Evolutionary conservation across 805 yeast species (phyloP).

Genomic region (Saturnispora sanitii): DNA sequence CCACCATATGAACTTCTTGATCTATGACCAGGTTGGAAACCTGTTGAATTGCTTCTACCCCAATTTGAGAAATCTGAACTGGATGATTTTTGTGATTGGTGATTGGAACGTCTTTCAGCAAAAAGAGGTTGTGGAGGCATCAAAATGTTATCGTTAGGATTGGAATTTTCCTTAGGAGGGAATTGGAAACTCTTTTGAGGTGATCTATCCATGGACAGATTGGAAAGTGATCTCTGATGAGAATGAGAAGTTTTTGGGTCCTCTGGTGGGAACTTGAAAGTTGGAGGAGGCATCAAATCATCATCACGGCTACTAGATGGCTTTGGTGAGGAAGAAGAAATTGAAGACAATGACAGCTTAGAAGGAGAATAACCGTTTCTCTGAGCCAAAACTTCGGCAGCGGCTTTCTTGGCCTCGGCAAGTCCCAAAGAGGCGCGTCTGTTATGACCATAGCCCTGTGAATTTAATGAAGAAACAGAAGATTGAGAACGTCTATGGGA

Average conservation of each 20-base stretch:
- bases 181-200: conserved; percentile 52
- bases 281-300: conserved; percentile 2
- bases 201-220: conserved; percentile 22
- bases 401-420: conserved; percentile 90
- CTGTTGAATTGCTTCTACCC: conserved; percentile 43
- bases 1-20: conserved; percentile 63
- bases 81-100: conserved; percentile 26
- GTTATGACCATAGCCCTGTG: conserved; percentile 54
- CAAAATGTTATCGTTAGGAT: conserved; percentile 20
- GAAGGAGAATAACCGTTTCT: conserved; percentile 33
- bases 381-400: conserved; percentile 83
- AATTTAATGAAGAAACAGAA: conserved; percentile 20
- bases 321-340: too few relatives aligned
- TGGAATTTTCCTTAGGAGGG: conserved; percentile 38
- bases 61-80: conserved; percentile 48
- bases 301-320: conserved; percentile 4
- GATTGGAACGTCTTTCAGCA: conserved; percentile 33
- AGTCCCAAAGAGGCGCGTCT: conserved; percentile 90
- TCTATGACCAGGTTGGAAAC: conserved; percentile 63
- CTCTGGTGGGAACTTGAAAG: conserved; percentile 10
- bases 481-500: conserved; percentile 43
- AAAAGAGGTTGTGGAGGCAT: conserved; percentile 49
- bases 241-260: conserved; percentile 9
- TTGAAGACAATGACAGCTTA: conserved; percentile 15
- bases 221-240: conserved; percentile 23